phyloP scores from a whole-genome alignment of 768 basidiomycete genomes.

The Solioccasus polychromus region DNA sequence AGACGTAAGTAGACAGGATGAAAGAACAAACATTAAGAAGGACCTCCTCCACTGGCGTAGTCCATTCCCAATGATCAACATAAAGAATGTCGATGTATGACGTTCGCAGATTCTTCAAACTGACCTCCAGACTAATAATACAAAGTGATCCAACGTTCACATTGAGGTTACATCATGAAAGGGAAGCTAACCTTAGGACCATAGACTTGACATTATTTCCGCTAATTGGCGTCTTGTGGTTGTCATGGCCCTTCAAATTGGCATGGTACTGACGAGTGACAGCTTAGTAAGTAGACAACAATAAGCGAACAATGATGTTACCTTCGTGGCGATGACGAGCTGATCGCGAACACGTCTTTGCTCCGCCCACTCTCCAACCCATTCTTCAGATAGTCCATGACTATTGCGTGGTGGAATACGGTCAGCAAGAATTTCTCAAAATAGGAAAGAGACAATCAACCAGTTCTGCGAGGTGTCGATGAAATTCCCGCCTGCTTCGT shows the following conservation, averaged over 20 bases:
- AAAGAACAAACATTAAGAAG: no score
- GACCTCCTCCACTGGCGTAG: neutral
- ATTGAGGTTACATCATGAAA: no score
- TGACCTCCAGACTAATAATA: neutral
- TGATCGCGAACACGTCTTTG: neutral
- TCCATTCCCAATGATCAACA: constrained; percentile 1
- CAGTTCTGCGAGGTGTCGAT: no score
- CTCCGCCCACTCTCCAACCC: constrained; percentile 1
- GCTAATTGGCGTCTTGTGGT: neutral
- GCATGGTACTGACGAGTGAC: neutral
- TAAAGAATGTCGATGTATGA: neutral
- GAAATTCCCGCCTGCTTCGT: constrained; percentile 1
- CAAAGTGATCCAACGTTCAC: no score
- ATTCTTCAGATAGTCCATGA: neutral
- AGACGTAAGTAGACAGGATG: neutral
- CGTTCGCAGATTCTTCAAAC: neutral
- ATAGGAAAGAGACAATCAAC: no score
- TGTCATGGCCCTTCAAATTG: neutral
- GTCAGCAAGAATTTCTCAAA: neutral
- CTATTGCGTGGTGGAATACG: no score
- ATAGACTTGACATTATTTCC: neutral
- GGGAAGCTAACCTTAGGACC: neutral
- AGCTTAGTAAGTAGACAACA: no score
- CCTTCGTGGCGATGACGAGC: constrained; percentile 3
- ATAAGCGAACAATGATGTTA: no score